Evolutionary conservation across 2,329 filamentous ascomycete species (phyloP).

Genomic region (Talaromyces sp.): DNA sequence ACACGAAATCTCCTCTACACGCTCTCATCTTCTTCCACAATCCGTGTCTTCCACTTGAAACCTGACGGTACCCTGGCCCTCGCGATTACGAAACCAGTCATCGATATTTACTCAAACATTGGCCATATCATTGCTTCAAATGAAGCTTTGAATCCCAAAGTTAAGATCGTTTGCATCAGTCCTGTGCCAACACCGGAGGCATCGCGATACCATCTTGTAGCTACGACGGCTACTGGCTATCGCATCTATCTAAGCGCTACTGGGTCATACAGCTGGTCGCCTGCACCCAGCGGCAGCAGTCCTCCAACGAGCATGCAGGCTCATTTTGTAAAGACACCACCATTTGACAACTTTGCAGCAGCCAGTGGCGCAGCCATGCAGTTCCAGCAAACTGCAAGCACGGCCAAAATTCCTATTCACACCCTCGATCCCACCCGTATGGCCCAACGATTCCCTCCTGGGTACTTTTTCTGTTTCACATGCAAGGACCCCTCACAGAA

Average conservation of each 20-base stretch:
- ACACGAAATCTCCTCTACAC: constrained; percentile 84
- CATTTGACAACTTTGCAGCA: constrained; percentile 37
- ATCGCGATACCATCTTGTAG: constrained; percentile 79
- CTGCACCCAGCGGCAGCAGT: constrained; percentile 53
- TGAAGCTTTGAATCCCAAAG: constrained; percentile 64
- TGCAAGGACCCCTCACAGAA: constrained; percentile 54
- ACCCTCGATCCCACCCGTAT: constrained; percentile 36
- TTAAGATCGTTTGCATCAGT: constrained; percentile 76
- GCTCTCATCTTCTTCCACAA: constrained; percentile 78
- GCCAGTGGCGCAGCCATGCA: constrained; percentile 20
- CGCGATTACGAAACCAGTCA: constrained; percentile 51
- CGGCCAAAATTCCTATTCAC: constrained; percentile 45
- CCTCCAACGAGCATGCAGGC: constrained; percentile 94
- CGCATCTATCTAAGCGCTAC: constrained; percentile 89
- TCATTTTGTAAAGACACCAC: constrained; percentile 94
- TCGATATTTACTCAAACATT: constrained; percentile 60
- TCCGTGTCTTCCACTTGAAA: constrained; percentile 86
- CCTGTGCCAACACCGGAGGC: constrained; percentile 80
- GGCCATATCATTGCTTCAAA: constrained; percentile 73
- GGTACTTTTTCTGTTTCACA: constrained; percentile 85
- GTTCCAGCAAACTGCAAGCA: constrained; percentile 31
- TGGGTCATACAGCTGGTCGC: constrained; percentile 54
- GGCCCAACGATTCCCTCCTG: constrained; percentile 64
- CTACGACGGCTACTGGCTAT: constrained; percentile 83
- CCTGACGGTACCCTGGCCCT: constrained; percentile 46